A percentile compares a stretch with the other conserved stretches of the same genome.
Evolutionary conservation across 1,284 basidiomycete genomes (phyloP).

Genomic region (Mycena sp.): DNA sequence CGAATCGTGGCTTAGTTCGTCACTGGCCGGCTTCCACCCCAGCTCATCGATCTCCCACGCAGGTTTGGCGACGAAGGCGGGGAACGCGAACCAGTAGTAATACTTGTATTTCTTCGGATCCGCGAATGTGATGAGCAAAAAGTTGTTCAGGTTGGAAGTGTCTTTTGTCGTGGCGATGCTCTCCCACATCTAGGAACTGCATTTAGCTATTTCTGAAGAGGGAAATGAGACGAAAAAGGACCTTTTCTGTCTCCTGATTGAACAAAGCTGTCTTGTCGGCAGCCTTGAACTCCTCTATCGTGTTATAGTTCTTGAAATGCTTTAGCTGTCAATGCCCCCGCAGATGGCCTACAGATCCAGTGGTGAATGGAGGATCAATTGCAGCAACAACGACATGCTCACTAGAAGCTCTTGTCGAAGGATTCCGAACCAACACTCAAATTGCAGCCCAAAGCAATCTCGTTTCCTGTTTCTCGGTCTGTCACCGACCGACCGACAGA

Average conservation of each 20-base stretch:
- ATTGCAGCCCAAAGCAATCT: slow-evolving; percentile 70
- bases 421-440: slow-evolving; percentile 68
- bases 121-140: slow-evolving; percentile 92
- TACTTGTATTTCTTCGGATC: slow-evolving; percentile 99
- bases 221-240: slow-evolving; percentile 40
- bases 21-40: slow-evolving; percentile 61
- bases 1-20: slow-evolving; percentile 44
- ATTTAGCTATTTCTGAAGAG: slow-evolving; percentile 2
- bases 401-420: slow-evolving; percentile 55
- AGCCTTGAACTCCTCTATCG: slow-evolving; percentile 94
- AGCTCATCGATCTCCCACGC: slow-evolving; percentile 81
- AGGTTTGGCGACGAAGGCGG: slow-evolving; percentile 88
- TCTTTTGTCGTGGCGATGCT: slow-evolving; percentile 61
- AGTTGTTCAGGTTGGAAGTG: slow-evolving; percentile 71
- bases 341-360: slow-evolving; percentile 7
- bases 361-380: slow-evolving; percentile 7
- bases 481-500: slow-evolving; percentile 74
- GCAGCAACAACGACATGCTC: slow-evolving; percentile 29
- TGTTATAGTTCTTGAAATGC: slow-evolving; percentile 95
- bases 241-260: slow-evolving; percentile 72
- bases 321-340: slow-evolving; percentile 29
- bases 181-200: slow-evolving; percentile 70
- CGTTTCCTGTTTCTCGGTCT: slow-evolving; percentile 78
- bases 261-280: slow-evolving; percentile 91
- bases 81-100: slow-evolving; percentile 98